Percentiles rank a stretch among this genome's conserved stretches.
Conservation (phyloP, 2,329 filamentous ascomycete genomes). For the Bipolaris bicolor region DNA sequence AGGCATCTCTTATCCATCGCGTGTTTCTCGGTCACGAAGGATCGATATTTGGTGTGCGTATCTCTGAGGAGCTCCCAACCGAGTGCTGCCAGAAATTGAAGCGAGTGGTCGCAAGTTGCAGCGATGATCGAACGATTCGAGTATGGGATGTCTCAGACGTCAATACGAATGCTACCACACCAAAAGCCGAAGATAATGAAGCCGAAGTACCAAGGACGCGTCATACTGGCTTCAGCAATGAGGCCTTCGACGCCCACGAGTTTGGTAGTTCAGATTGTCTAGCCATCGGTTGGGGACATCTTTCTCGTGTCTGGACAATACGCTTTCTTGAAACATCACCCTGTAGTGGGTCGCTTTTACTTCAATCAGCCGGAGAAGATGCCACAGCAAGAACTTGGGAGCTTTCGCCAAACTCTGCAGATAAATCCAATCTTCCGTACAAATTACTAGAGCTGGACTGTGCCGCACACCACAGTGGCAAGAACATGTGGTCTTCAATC, state of each 20-base stretch:
- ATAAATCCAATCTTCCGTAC: constrained; percentile 18
- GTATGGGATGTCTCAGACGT: constrained; percentile 80
- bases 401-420: constrained; percentile 16
- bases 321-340: constrained; percentile 61
- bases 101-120: constrained; percentile 85
- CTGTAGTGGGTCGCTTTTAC: constrained; percentile 47
- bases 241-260: constrained; percentile 29
- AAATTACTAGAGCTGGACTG: constrained; percentile 61
- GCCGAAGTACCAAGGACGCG: constrained; percentile 34
- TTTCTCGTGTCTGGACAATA: constrained; percentile 88
- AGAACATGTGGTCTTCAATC: constrained; percentile 80
- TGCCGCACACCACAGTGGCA: constrained; percentile 75
- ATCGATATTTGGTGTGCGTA: constrained; percentile 87
- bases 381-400: constrained; percentile 76
- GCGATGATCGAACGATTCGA: constrained; percentile 88
- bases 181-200: constrained; percentile 31
- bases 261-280: constrained; percentile 52
- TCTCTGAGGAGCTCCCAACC: constrained; percentile 60
- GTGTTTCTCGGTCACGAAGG: constrained; percentile 79
- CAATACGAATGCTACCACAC: constrained; percentile 13
- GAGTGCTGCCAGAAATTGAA: constrained; percentile 48
- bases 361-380: constrained; percentile 88
- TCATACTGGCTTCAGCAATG: constrained; percentile 55
- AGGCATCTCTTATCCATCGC: constrained; percentile 55
- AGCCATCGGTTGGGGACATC: constrained; percentile 81